These are phyloP conservation scores for Pleomassaria siparia DNA, from an alignment of 2,329 filamentous ascomycete species.

Conservation along the genomic window DNA sequence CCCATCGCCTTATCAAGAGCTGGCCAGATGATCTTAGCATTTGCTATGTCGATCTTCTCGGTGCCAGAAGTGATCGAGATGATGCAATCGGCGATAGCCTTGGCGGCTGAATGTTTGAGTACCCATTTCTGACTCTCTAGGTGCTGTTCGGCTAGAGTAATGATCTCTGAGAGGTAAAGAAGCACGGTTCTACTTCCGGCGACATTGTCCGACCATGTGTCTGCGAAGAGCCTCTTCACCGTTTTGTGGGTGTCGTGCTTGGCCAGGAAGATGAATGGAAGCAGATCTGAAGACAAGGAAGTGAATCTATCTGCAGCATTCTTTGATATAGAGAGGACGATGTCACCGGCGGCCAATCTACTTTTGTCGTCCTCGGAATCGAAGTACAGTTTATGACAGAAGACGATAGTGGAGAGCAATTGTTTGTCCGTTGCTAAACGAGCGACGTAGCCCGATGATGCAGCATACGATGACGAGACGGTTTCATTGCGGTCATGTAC, in stretches of 20 bases:
- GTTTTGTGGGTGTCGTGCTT: slow-evolving; percentile 83
- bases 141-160: slow-evolving; percentile 65
- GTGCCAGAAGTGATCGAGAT: slow-evolving; percentile 58
- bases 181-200: slow-evolving; percentile 80
- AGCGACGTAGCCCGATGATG: slow-evolving; percentile 81
- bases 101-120: slow-evolving; percentile 83
- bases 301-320: slow-evolving; percentile 87
- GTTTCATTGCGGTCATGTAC: slow-evolving; percentile 92
- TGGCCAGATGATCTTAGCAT: slow-evolving; percentile 73
- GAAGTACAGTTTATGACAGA: slow-evolving; percentile 73
- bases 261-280: slow-evolving; percentile 87
- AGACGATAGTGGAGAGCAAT: slow-evolving; percentile 56
- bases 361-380: slow-evolving; percentile 74
- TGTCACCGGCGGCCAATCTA: slow-evolving; percentile 76
- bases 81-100: slow-evolving; percentile 75
- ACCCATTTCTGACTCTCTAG: slow-evolving; percentile 84
- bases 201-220: slow-evolving; percentile 89
- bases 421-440: slow-evolving; percentile 62
- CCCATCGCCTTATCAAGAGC: slow-evolving; percentile 77
- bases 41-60: slow-evolving; percentile 61
- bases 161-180: slow-evolving; percentile 83
- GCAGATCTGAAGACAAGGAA: slow-evolving; percentile 68
- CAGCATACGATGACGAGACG: slow-evolving; percentile 85
- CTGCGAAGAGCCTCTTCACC: slow-evolving; percentile 75
- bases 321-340: slow-evolving; percentile 81